Evolutionary conservation across 2,329 filamentous ascomycete genomes (phyloP), one percentile per base, ranked within the genome.

Genomic region (Trichoderma atroviride): DNA sequence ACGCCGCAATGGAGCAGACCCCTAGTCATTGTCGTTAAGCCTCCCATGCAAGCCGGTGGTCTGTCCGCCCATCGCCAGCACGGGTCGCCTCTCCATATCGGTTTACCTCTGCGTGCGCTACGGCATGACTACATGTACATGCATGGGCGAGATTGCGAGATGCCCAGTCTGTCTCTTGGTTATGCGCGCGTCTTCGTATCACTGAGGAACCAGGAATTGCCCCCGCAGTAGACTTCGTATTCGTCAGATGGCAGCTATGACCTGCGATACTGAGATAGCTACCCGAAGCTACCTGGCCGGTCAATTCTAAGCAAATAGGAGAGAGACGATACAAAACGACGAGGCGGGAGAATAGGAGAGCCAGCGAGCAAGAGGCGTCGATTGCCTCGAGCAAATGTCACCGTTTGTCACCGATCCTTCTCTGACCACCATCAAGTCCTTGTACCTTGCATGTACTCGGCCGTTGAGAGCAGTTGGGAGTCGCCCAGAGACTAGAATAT

Each of bases 211-310:
- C 68, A 69, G 65, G 55, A 52, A 66, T 47, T 53, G 68, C 29
- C 68, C 68, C 68, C 68, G 68, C 68, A 69, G 68, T 65, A 69
- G 68, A 69, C 68, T 69, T 69, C 68, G 68, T 69, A 69, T 69
- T 69, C 68, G 61, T 65, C 68, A 69, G 61, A 55, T 56, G 47
- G 68, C 61, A 29, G 29, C 59, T 55, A 33, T 53, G 66, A 60
- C 68, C 62, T 60, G 60, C 60, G 53, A 59, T 59, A 57, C 67
- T 53, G 29, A 58, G 33, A 64, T 53, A 13, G 22, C 52, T 69
- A 64, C 67, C 52, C 47, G 50, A 58, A 9, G 22, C 59, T 64
- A 59, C 67, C 16, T 63, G 27, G 35, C 24, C 35, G 2, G 35
- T 27, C 52, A 24, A 22, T 13, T 4, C 35, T n/a, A 19, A 37